Conservation (phyloP, 2,329 filamentous ascomycete genomes). For the Fusarium odoratissimum region DNA sequence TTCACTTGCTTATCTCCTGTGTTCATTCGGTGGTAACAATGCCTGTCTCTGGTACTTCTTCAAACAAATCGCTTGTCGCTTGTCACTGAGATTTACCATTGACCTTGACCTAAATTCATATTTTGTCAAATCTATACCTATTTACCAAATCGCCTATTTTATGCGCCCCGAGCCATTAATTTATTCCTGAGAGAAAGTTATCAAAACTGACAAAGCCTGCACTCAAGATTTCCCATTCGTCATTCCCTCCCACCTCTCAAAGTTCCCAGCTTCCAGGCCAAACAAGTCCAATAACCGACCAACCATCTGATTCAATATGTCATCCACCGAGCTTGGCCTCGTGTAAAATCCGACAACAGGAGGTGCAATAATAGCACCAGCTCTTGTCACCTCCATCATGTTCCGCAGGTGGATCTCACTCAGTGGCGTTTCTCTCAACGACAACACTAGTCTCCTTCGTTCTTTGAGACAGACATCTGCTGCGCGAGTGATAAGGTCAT, state of each 20-base stretch:
- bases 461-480: constrained; percentile 28
- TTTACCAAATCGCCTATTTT: neutral
- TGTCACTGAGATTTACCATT: neutral
- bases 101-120: neutral
- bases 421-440: constrained; percentile 6
- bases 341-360: constrained; percentile 25
- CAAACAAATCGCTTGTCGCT: neutral
- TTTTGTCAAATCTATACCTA: neutral
- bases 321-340: constrained; percentile 3
- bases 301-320: constrained; percentile 20
- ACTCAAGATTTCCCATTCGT: neutral
- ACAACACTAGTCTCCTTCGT: neutral
- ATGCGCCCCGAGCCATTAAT: neutral
- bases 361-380: constrained; percentile 18
- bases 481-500: constrained; percentile 7
- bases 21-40: neutral
- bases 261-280: constrained; percentile 2
- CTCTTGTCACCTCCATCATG: constrained; percentile 10
- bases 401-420: constrained; percentile 25
- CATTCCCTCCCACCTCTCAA: constrained; percentile 12
- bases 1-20: neutral
- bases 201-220: neutral
- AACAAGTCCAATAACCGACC: constrained; percentile 26
- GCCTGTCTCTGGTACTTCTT: neutral
- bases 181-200: too few species aligned